Base-by-base conservation (phyloP, 768 basidiomycete species). In the Hypholoma sublateritium region DNA sequence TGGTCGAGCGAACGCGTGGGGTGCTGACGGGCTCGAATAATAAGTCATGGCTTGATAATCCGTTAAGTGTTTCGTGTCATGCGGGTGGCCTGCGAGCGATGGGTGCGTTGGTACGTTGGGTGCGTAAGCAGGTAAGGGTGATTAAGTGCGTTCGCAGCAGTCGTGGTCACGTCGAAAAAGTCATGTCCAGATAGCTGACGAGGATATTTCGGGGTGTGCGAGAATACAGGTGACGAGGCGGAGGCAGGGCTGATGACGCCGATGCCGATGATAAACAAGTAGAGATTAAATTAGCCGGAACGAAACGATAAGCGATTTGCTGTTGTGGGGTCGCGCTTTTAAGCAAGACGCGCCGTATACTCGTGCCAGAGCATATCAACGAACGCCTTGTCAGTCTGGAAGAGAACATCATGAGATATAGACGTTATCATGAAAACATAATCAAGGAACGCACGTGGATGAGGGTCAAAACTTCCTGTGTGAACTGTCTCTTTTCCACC, bases 301-400 rank as follows among this genome's bases (percentile, higher is more conserved):
- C 50, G 49, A 47, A 28, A 16, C 36, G 47, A 50, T 24, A 28
- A 50, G 41, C 41, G 39, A 39, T 39, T 43, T 45, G 50, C 8
- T 14, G 39, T 49, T 46, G 47, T 28, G 21, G 21, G 44, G 34
- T 34, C 19, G 32, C 35, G 41, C 39, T 16, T 17, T 41, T 60
- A 64, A 32, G 55, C 66, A 59, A 55, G 68, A 56, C 53, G 67
- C 57, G 67, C 63, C 25, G 63, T 69, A 57, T 87, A 88, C 43
- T 82, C 80, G 56, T 73, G 76, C 74, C 78, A 86, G 45, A 88
- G 75, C 37, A 73, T 70, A 60, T 90, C 86, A 57, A 86, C 86
- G 62, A 89, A 90, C 14, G 75, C 70, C 61, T 81, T 77, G 72
- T 89, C 84, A 53, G 80, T 87, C 88, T 89, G 24, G 24, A 37